These are phyloP conservation scores for Lagenidium giganteum DNA, from an alignment of 352 stramenopile genomes.

Conservation along the genomic window DNA sequence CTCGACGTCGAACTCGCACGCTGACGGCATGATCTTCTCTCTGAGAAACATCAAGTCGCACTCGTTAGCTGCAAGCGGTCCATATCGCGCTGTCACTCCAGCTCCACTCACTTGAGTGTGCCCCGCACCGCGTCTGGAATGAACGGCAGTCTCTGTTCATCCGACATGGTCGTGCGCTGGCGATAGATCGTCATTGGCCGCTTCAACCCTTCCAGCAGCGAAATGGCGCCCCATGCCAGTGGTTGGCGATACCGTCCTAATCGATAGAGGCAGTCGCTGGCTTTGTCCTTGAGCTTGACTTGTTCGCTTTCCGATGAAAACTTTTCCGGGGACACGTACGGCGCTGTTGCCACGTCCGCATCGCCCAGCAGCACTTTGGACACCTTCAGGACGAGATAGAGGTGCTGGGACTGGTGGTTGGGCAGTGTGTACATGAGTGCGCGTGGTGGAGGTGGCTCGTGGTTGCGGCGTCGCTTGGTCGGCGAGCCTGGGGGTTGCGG, in stretches of 20 bases:
- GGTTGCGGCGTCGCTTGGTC: not conserved
- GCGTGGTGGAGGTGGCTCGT: conserved; percentile 3
- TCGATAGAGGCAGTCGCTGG: conserved; percentile 30
- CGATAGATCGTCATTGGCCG: conserved; percentile 56
- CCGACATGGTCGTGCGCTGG: conserved; percentile 45
- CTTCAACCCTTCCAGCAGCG: conserved; percentile 34
- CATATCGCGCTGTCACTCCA: no score
- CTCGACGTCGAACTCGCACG: conserved; percentile 60
- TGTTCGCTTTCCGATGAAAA: conserved; percentile 38
- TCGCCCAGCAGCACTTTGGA: conserved; percentile 58
- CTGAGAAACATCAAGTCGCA: no score
- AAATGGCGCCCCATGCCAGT: conserved; percentile 55
- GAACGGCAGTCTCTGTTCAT: conserved; percentile 49
- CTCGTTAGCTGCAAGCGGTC: no score
- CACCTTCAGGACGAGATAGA: conserved; percentile 66
- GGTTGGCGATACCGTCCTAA: conserved; percentile 50
- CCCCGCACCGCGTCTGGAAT: conserved; percentile 48
- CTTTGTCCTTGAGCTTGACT: conserved; percentile 50
- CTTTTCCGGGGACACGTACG: conserved; percentile 63
- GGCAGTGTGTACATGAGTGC: conserved; percentile 57
- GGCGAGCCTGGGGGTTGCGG: conserved; percentile 13
- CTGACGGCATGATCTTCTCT: conserved; percentile 43
- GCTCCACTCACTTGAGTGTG: no score
- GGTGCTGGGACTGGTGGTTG: conserved; percentile 35
- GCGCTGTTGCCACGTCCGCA: conserved; percentile 35